Evolutionary conservation across 2,329 filamentous ascomycete species (phyloP), one percentile per base, ranked within the genome.

Genomic region (Penicillium rolfsii): DNA sequence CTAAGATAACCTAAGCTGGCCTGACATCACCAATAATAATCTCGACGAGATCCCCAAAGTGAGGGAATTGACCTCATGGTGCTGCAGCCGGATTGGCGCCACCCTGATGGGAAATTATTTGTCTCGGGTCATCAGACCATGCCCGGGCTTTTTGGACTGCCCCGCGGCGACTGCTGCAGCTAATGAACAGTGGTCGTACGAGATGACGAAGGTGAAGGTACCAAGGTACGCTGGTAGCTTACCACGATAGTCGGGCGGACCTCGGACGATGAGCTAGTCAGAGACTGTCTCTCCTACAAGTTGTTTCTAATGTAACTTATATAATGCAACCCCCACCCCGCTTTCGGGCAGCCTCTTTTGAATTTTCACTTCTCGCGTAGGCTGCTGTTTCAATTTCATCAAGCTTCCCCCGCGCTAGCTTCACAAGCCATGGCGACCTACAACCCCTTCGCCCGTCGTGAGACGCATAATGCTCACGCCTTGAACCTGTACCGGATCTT

Each of bases 371-470:
- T 6, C 24, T 28, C n/a, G 16, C 43, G 43, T 30, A 30, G 45
- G 45, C 45, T 48, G 45, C 24, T n/a, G 43, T 49, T 57, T 28
- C 11, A 49, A 30, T 50, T 55, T 12, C 30, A 19, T n/a, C 38
- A 41, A 43, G 9, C 14, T 12, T 50, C 46, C 14, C 19, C 24
- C 16, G 5, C n/a, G n/a, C 14, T 35, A 4, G 30, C 26, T 24
- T 43, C 40, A 22, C 28, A 38, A 64, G 6, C 35, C 48, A 70
- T 70, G 67, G 58, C 60, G 8, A 50, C 16, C 28, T 68, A 86
- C 74, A 95, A 95, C 75, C 91, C 91, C 30, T 95, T 95, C 79
- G 81, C 84, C 61, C 87, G 84, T 76, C 87, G 87, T 70, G 89
- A 93, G 61, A 82, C 85, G 19, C 88, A 91, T 73, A 83, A 83